Evolutionary conservation across 2,329 filamentous ascomycete genomes (phyloP), one percentile per base, ranked within the genome.

Genomic region (Trichothecium sympodiale): DNA sequence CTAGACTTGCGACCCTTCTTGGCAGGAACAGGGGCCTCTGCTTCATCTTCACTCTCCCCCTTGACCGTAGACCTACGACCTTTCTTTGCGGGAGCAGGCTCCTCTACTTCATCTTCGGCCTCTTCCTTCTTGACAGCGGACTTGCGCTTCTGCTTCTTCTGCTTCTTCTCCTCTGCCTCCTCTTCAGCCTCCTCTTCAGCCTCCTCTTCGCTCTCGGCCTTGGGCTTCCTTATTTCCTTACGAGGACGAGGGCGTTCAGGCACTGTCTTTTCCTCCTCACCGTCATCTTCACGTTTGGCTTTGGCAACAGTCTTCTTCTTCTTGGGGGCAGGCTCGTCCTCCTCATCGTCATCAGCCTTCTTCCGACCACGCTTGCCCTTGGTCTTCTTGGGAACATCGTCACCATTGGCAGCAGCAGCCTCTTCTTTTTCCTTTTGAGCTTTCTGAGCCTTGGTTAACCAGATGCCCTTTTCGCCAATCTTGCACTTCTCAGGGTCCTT

Each of bases 401-500:
- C 42, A 8, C 46, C 47, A 14, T 43, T 38, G 8, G 43, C 49
- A 14, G 51, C 51, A 39, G 49, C 51, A 17, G 47, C 50, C 13
- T 48, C 55, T 13, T 53, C 55, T 41, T 52, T 52, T 29, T 44
- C 48, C 36, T 51, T 53, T 44, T 57, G 60, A 33, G 41, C 56
- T 41, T 49, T 60, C 40, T 62, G 55, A 34, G 50, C 52, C 27
- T 49, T 51, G 17, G 48, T 56, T 37, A 62, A 53, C 39, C 74
- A 76, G 50, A 82, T 83, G 17, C 81, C 80, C 40, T 62, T 69
- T 47, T 69, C 64, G 13, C 82, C 82, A 4, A 74, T 78, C 15
- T 71, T 67, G 53, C 91, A 93, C 60, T 75, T 72, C 50, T 83
- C 80, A 4, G 74, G 64, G 45, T 93, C 84, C 83, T 91, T 17